Conservation (phyloP, 2,329 filamentous ascomycete genomes). For the Shiraia sp. region DNA sequence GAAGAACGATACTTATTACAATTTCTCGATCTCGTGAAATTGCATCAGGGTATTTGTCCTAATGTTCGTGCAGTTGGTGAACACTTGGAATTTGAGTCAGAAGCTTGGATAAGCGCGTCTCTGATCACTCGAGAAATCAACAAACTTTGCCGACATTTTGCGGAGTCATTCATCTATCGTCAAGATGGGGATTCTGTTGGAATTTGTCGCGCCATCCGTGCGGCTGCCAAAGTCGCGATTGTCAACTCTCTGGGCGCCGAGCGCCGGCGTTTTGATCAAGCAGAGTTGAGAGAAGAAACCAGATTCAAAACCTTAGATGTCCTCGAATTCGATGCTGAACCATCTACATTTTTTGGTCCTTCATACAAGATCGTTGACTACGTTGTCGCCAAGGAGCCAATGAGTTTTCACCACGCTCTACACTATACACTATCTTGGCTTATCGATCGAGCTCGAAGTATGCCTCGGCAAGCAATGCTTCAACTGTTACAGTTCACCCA, state of each 20-base stretch:
- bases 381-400: slow-evolving; percentile 82
- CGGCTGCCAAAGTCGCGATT: slow-evolving; percentile 81
- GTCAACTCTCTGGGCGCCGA: slow-evolving; percentile 90
- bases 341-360: slow-evolving; percentile 35
- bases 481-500: slow-evolving; percentile 72
- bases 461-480: slow-evolving; percentile 69
- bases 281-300: slow-evolving; percentile 85
- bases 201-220: slow-evolving; percentile 72
- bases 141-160: slow-evolving; percentile 82
- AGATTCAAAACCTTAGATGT: slow-evolving; percentile 77
- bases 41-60: slow-evolving; percentile 96
- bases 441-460: slow-evolving; percentile 81
- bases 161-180: slow-evolving; percentile 78
- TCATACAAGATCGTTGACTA: slow-evolving; percentile 74
- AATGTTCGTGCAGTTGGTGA: slow-evolving; percentile 91
- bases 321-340: slow-evolving; percentile 73
- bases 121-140: slow-evolving; percentile 95
- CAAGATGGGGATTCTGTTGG: slow-evolving; percentile 66
- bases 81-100: slow-evolving; percentile 97
- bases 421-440: slow-evolving; percentile 98
- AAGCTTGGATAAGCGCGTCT: slow-evolving; percentile 96
- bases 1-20: slow-evolving; percentile 90
- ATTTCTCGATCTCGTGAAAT: slow-evolving; percentile 91
- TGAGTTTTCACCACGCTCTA: slow-evolving; percentile 96
- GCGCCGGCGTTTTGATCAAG: slow-evolving; percentile 78